These are phyloP conservation scores for Sporothrix protearum DNA, from an alignment of 2,329 filamentous ascomycete genomes.

Conservation along the genomic window DNA sequence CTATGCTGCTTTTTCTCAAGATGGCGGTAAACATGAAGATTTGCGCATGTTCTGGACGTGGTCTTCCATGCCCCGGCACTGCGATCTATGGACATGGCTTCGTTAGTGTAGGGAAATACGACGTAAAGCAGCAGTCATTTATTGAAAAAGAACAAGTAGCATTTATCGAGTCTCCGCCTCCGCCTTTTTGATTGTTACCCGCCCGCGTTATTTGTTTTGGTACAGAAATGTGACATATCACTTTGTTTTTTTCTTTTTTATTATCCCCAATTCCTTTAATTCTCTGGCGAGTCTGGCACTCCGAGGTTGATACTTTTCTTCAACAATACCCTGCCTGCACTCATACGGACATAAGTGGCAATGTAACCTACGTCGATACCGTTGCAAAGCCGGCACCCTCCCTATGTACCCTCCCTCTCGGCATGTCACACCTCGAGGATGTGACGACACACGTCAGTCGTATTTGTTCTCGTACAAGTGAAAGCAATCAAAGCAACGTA, in stretches of 20 bases:
- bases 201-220: not conserved
- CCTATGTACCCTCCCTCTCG: not conserved
- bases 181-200: not conserved
- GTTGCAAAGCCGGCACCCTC: not conserved
- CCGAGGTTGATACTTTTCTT: not conserved
- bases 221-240: not conserved
- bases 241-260: not conserved
- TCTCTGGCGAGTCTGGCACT: not conserved
- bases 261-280: not conserved
- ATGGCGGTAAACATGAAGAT: not conserved
- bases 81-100: not conserved
- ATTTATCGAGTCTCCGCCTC: constrained; percentile 3
- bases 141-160: not conserved
- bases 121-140: not conserved
- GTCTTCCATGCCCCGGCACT: not conserved
- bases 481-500: not conserved
- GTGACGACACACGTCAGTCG: not conserved
- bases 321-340: not conserved
- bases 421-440: not conserved
- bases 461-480: not conserved
- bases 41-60: not conserved
- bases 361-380: not conserved
- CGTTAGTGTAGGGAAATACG: not conserved
- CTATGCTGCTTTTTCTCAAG: not conserved
- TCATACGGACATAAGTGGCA: not conserved